phyloP scores from a whole-genome alignment of 129 eudicot genomes.

The Escallonia rubra region DNA sequence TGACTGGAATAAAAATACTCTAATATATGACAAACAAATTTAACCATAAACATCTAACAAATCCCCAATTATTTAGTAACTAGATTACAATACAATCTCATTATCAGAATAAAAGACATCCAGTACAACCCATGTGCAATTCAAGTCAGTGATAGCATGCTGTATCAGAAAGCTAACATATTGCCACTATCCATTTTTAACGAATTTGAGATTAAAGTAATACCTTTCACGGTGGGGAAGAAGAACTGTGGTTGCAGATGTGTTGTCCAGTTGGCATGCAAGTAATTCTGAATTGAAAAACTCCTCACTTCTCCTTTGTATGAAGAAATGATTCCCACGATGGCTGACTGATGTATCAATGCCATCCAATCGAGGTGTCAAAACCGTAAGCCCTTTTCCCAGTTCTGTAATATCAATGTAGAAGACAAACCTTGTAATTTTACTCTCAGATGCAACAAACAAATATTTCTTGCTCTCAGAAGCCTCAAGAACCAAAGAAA shows the following conservation, averaged over 20 bases:
- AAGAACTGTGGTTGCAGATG: conserved; percentile 54
- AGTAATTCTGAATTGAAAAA: conserved; percentile 79
- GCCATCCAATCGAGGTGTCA: conserved; percentile 85
- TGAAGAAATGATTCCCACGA: conserved; percentile 85
- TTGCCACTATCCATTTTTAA: neutral
- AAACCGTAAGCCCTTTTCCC: conserved; percentile 55
- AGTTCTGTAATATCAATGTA: conserved; percentile 65
- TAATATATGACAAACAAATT: too few species aligned
- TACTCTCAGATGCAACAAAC: conserved; percentile 80
- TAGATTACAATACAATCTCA: too few species aligned
- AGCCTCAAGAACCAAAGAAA: conserved; percentile 61
- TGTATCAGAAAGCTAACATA: neutral
- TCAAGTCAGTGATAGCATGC: too few species aligned
- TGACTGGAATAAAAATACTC: too few species aligned
- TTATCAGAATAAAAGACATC: too few species aligned
- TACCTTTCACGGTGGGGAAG: conserved; percentile 90
- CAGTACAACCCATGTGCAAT: too few species aligned
- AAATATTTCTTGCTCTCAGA: conserved; percentile 86
- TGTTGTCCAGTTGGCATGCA: conserved; percentile 80
- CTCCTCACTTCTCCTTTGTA: conserved; percentile 74
- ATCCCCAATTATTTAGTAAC: too few species aligned
- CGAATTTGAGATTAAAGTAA: conserved; percentile 2
- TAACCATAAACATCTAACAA: too few species aligned
- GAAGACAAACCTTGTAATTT: conserved; percentile 80
- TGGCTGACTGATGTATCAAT: conserved; percentile 84